These are phyloP conservation scores for Aspergillus sp. DNA, from an alignment of 2,329 filamentous ascomycete species.

Conservation along the genomic window DNA sequence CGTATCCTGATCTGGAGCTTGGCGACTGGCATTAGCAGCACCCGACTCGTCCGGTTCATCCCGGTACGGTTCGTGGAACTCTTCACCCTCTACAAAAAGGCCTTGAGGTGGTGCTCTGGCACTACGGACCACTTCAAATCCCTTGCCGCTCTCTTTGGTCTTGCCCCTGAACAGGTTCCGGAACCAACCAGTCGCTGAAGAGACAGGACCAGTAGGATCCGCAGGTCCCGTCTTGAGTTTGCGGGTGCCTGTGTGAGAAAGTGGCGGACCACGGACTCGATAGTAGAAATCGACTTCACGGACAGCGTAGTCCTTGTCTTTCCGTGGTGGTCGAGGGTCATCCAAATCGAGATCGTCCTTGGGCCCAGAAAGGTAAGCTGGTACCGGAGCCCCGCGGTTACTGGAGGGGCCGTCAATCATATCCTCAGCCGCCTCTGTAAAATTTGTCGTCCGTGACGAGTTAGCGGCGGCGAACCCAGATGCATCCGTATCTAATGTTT, in stretches of 20 bases:
- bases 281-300: constrained; percentile 98
- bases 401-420: constrained; percentile 30
- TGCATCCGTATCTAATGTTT: constrained; percentile 52
- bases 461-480: constrained; percentile 39
- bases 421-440: not conserved
- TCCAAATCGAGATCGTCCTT: constrained; percentile 50
- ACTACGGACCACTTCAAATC: constrained; percentile 92
- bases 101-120: constrained; percentile 76
- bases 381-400: constrained; percentile 39
- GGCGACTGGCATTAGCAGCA: constrained; percentile 16
- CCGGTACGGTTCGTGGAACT: constrained; percentile 59
- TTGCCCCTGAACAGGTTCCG: constrained; percentile 72
- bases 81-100: constrained; percentile 48
- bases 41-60: constrained; percentile 42
- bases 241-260: constrained; percentile 73
- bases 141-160: constrained; percentile 89
- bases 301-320: constrained; percentile 86
- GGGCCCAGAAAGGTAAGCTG: constrained; percentile 49
- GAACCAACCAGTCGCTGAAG: constrained; percentile 85
- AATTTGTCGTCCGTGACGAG: not conserved
- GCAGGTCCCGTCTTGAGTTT: constrained; percentile 89
- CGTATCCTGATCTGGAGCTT: constrained; percentile 16
- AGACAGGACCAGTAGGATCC: constrained; percentile 85
- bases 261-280: constrained; percentile 76
- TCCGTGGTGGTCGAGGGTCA: constrained; percentile 49